Evolutionary conservation across 1,284 basidiomycete genomes (phyloP).

Genomic region (Naganishia cerealis): DNA sequence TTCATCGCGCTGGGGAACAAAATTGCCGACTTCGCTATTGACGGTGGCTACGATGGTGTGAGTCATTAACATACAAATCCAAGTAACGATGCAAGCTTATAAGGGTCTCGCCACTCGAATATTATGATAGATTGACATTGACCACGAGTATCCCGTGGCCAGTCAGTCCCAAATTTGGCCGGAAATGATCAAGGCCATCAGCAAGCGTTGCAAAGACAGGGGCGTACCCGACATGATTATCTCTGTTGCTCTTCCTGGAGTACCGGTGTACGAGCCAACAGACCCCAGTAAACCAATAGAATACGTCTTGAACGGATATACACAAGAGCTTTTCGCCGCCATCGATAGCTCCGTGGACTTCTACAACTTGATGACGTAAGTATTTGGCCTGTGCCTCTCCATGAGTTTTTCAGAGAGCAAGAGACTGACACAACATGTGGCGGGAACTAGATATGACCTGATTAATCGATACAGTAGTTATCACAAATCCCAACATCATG

Average conservation of each 20-base stretch:
- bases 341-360: neutral
- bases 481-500: conserved; percentile 1
- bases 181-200: neutral
- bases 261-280: neutral
- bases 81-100: too few species aligned
- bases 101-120: too few species aligned
- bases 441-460: neutral
- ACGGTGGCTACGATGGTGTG: conserved; percentile 1
- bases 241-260: conserved; percentile 1
- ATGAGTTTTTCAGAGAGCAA: neutral
- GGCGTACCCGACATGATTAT: conserved; percentile 6
- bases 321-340: neutral
- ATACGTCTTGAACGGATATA: neutral
- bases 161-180: neutral
- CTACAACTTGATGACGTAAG: conserved; percentile 20
- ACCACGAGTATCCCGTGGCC: conserved; percentile 9
- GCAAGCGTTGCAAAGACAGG: neutral
- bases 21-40: conserved; percentile 9
- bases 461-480: conserved; percentile 1
- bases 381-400: neutral
- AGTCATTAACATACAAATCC: neutral
- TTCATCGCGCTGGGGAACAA: neutral
- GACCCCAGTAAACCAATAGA: neutral
- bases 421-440: neutral
- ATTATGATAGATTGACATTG: conserved; percentile 5